Conservation (phyloP, 768 basidiomycete genomes). For the Chiua virens region DNA sequence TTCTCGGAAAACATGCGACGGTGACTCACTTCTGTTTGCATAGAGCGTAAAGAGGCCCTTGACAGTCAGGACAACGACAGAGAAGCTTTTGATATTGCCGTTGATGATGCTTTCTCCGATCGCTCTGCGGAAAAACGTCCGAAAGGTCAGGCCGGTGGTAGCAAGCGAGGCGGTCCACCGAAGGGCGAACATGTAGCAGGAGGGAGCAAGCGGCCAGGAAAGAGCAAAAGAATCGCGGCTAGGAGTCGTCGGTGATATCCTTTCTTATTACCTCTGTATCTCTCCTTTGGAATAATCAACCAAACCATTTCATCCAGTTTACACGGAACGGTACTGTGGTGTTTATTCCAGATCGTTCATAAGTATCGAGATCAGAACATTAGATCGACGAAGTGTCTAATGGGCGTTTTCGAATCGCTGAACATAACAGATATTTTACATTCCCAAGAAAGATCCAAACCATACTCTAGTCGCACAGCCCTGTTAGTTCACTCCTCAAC, state of each 20-base stretch:
- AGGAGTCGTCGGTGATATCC: constrained; percentile 33
- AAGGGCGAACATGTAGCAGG: constrained; percentile 43
- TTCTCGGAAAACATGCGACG: not conserved
- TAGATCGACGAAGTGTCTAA: too few relatives aligned
- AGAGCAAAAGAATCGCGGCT: constrained; percentile 51
- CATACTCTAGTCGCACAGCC: too few relatives aligned
- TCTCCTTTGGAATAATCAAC: not conserved
- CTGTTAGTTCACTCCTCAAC: constrained; percentile 9
- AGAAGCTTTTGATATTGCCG: constrained; percentile 81
- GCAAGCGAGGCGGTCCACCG: constrained; percentile 34
- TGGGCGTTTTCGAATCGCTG: too few relatives aligned
- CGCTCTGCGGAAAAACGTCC: constrained; percentile 62
- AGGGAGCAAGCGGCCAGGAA: constrained; percentile 54
- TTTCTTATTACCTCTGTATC: constrained; percentile 6
- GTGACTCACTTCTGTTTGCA: constrained; percentile 2
- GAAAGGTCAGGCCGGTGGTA: constrained; percentile 25
- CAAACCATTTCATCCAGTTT: not conserved
- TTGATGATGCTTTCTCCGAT: constrained; percentile 85
- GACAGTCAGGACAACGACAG: constrained; percentile 57
- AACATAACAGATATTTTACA: too few relatives aligned
- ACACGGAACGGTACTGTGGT: too few relatives aligned
- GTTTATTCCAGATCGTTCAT: too few relatives aligned
- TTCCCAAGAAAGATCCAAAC: too few relatives aligned
- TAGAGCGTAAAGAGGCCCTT: constrained; percentile 83
- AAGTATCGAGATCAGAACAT: too few relatives aligned